A percentile compares a stretch with the other conserved stretches of the same genome.
phyloP scores from a whole-genome alignment of 2,329 filamentous ascomycete genomes.

The Aspergillus sp. region DNA sequence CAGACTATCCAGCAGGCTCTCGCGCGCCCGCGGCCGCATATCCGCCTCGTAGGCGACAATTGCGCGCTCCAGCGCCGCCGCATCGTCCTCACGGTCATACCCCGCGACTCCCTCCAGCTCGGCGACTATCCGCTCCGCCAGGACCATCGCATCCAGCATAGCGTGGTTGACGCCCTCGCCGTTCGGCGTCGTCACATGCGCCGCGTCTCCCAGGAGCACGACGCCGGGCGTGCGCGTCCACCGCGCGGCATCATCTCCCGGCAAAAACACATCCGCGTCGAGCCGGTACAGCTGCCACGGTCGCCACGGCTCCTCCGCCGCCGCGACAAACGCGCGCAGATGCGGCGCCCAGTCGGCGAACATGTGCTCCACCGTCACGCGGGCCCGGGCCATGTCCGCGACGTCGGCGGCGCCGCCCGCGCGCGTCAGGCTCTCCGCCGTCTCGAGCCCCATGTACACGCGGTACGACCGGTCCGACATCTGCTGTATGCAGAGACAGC shows the following conservation, averaged over 20 bases:
- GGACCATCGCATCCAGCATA: constrained; percentile 26
- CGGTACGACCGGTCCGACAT: constrained; percentile 19
- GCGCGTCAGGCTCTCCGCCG: constrained; percentile 5
- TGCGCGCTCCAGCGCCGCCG: neutral
- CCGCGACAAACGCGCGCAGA: constrained; percentile 16
- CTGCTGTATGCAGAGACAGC: constrained; percentile 17
- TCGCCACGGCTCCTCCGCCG: constrained; percentile 18
- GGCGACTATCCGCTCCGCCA: constrained; percentile 13
- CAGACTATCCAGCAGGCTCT: neutral
- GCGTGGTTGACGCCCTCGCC: constrained; percentile 32
- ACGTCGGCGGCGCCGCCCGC: neutral
- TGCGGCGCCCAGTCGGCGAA: constrained; percentile 15
- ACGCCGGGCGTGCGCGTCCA: constrained; percentile 26
- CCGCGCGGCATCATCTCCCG: neutral
- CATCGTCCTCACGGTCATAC: neutral
- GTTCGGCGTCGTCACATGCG: constrained; percentile 28
- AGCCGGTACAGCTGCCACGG: constrained; percentile 25
- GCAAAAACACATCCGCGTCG: constrained; percentile 9
- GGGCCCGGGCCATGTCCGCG: neutral
- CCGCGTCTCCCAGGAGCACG: constrained; percentile 30
- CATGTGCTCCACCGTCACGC: neutral
- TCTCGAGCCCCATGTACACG: constrained; percentile 19
- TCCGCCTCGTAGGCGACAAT: constrained; percentile 2
- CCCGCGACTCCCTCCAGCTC: neutral
- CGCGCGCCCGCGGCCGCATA: constrained; percentile 2